Conservation (phyloP, 495 filamentous ascomycete species). For the Talaromyces proteolyticus region DNA sequence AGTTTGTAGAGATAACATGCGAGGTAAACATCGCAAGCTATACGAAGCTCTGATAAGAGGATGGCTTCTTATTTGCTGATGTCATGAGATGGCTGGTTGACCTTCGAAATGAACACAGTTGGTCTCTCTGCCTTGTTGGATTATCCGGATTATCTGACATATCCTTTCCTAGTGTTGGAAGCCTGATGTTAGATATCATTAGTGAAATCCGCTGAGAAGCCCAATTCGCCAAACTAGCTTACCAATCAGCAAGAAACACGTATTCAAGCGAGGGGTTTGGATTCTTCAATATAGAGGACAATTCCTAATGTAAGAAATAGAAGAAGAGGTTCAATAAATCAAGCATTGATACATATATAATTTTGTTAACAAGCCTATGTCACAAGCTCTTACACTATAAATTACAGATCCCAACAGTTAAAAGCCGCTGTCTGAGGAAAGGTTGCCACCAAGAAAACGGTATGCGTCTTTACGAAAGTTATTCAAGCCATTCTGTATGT, state of each 20-base stretch:
- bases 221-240: background rate
- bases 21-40: background rate
- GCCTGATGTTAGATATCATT: slow-evolving; percentile 1
- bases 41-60: too few relatives aligned
- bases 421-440: too few relatives aligned
- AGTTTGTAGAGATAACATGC: background rate
- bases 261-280: background rate
- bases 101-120: background rate
- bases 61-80: too few relatives aligned
- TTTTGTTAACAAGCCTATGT: too few relatives aligned
- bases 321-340: background rate
- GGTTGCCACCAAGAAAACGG: too few relatives aligned
- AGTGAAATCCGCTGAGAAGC: background rate
- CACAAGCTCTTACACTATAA: too few relatives aligned
- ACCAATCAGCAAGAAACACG: background rate
- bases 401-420: too few relatives aligned
- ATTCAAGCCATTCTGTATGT: too few relatives aligned
- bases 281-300: slow-evolving; percentile 3
- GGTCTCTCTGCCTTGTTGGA: background rate
- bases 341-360: too few relatives aligned
- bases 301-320: background rate
- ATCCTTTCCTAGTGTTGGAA: too few relatives aligned
- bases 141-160: background rate
- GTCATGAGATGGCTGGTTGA: background rate
- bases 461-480: too few relatives aligned